Evolutionary conservation across 495 filamentous ascomycete genomes (phyloP).

Genomic region (Staphylotrichum tortipilum): DNA sequence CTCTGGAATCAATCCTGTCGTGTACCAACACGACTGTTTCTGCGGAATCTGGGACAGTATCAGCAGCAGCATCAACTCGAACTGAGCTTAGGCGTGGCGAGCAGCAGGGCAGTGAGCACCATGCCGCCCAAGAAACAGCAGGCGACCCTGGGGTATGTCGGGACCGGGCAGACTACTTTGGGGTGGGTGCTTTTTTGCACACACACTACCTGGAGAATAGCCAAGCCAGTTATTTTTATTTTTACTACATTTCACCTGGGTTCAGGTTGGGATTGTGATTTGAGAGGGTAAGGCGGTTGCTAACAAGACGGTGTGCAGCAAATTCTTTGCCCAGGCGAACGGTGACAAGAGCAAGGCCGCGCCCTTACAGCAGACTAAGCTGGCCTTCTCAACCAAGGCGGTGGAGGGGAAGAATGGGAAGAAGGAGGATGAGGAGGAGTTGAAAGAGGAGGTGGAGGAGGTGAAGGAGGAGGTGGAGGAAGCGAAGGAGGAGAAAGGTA

Average conservation of each 20-base stretch:
- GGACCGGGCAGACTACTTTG: slow-evolving; percentile 67
- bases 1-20: no score
- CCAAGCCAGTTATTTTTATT: not conserved
- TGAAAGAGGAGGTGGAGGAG: slow-evolving; percentile 20
- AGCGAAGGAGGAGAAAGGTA: slow-evolving; percentile 29
- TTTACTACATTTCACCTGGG: not conserved
- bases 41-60: no score
- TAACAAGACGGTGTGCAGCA: slow-evolving; percentile 40
- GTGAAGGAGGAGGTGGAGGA: slow-evolving; percentile 18
- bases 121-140: slow-evolving; percentile 70
- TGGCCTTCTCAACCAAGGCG: slow-evolving; percentile 54
- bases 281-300: no score
- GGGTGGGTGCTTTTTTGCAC: slow-evolving; percentile 64
- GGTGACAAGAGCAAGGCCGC: slow-evolving; percentile 44
- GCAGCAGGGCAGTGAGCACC: no score
- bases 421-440: slow-evolving; percentile 16
- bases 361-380: slow-evolving; percentile 63
- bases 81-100: no score
- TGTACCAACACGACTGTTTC: no score
- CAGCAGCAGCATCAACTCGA: not conserved
- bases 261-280: no score
- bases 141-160: slow-evolving; percentile 89
- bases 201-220: not conserved
- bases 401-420: slow-evolving; percentile 1
- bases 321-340: slow-evolving; percentile 58